Conservation (phyloP, 352 stramenopile genomes). For the Thalassiosira hispida region DNA sequence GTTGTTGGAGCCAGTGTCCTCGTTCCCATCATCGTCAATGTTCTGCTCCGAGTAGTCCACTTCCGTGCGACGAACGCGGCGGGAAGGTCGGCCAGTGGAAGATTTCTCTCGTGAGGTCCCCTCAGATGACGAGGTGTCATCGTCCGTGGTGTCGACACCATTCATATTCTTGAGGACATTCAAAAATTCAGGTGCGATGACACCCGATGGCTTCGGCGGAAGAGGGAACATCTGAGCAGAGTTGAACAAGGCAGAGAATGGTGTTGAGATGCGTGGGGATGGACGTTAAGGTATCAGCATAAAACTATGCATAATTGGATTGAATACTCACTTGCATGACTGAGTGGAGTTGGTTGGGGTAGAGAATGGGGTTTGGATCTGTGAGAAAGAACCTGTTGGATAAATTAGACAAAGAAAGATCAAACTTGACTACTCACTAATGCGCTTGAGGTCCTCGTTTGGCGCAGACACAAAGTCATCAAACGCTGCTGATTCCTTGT, state of each 20-base stretch:
- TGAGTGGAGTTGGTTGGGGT: background rate
- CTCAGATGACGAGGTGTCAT: conserved; percentile 2
- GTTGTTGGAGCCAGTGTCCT: background rate
- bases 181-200: conserved; percentile 47
- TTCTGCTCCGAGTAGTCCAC: conserved; percentile 20
- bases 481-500: conserved; percentile 25
- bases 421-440: conserved; percentile 20
- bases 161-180: conserved; percentile 28
- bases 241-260: background rate
- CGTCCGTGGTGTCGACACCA: background rate
- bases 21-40: conserved; percentile 29
- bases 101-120: background rate
- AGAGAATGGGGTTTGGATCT: background rate
- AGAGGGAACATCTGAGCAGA: conserved; percentile 49
- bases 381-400: background rate
- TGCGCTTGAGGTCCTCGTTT: conserved; percentile 54
- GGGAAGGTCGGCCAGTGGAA: background rate
- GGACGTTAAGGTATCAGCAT: too few relatives aligned
- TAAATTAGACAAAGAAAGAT: background rate
- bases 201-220: conserved; percentile 40
- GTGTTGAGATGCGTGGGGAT: background rate
- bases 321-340: too few relatives aligned
- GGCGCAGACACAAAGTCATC: conserved; percentile 57
- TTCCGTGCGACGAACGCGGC: background rate
- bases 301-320: too few relatives aligned